A percentile compares a stretch with the other conserved stretches of the same genome.
These are phyloP conservation scores for Lecanicillium sp. DNA, from an alignment of 2,329 filamentous ascomycete species.

Conservation along the genomic window DNA sequence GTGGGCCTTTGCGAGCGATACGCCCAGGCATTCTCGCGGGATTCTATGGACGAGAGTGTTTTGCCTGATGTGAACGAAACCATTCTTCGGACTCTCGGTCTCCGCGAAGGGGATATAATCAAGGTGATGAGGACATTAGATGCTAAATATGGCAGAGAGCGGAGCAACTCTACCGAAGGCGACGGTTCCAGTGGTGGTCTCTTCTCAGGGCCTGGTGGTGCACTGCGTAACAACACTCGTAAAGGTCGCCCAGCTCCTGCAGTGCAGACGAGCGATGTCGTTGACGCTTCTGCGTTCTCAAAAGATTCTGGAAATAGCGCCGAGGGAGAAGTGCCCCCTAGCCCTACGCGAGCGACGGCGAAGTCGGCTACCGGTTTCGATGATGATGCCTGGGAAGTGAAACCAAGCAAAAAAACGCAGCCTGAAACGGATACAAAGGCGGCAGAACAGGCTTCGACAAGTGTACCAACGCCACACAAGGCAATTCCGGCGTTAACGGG, in stretches of 20 bases:
- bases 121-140: conserved; percentile 89
- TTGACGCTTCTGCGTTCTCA: conserved; percentile 81
- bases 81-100: conserved; percentile 76
- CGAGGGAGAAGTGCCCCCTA: conserved; percentile 14
- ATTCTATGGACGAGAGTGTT: conserved; percentile 94
- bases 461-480: conserved; percentile 22
- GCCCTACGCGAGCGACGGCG: conserved; percentile 15
- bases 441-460: conserved; percentile 22
- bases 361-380: conserved; percentile 61
- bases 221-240: conserved; percentile 86
- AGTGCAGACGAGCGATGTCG: conserved; percentile 75
- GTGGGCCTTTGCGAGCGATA: conserved; percentile 93
- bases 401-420: conserved; percentile 58
- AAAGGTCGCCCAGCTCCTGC: conserved; percentile 83
- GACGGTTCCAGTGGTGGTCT: conserved; percentile 58
- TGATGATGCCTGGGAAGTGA: conserved; percentile 95
- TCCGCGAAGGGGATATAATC: conserved; percentile 93
- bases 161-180: conserved; percentile 46
- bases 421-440: conserved; percentile 7
- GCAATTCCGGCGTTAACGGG: conserved; percentile 52
- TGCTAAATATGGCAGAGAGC: conserved; percentile 61
- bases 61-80: conserved; percentile 80
- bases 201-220: conserved; percentile 88
- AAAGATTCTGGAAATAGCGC: conserved; percentile 35
- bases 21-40: conserved; percentile 76